Evolutionary conservation across 345 rosid species (phyloP), one percentile per base, ranked within the genome.

Genomic region (rapeseed (Brassica napus)): DNA sequence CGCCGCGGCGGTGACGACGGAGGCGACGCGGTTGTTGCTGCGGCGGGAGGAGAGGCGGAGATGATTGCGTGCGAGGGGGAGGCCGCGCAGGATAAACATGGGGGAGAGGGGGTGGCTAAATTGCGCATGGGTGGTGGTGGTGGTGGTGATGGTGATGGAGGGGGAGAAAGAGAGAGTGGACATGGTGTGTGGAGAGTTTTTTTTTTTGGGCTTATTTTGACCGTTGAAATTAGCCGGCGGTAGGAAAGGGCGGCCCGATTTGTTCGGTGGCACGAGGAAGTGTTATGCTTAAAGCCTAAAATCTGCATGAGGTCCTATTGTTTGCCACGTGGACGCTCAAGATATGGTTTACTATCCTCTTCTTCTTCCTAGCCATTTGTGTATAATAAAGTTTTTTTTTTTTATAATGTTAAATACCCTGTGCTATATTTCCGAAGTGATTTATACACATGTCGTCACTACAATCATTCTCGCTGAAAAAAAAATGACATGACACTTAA

Each of bases 11-110:
- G 88, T 74, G 34, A 76, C 89, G 69, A 83, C 68, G 11, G 90
- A 72, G 68, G 86, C 74, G 75, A 83, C 58, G 77, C 85, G 91
- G 39, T 85, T 88, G 10, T 58, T 66, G 74, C 64, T 66, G 72
- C 69, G 83, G 49, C 44, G 6, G 18, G 57, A 52, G 57, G 21
- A 74, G 80, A 34, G 44, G 69, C 54, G 74, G 65, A 61, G 81
- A 31, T 75, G 81, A 30, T 75, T 72, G 54, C 73, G 76, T 1
- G 82, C 69, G n/a, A 83, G 78, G 68, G 77, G 77, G 61, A 85
- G 77, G 77, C 88, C 82, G 91, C 91, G 89, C 69, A 91, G 80
- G 87, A 89, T 78, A 82, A 90, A 87, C 94, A 91, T 91, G 88
- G 94, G 70, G 39, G 75, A 84, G 85, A 66, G 84, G 84, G 84